Evolutionary conservation across 805 yeast species (phyloP), one percentile per base, ranked within the genome.

Genomic region (Kodamaea kakaduensis): DNA sequence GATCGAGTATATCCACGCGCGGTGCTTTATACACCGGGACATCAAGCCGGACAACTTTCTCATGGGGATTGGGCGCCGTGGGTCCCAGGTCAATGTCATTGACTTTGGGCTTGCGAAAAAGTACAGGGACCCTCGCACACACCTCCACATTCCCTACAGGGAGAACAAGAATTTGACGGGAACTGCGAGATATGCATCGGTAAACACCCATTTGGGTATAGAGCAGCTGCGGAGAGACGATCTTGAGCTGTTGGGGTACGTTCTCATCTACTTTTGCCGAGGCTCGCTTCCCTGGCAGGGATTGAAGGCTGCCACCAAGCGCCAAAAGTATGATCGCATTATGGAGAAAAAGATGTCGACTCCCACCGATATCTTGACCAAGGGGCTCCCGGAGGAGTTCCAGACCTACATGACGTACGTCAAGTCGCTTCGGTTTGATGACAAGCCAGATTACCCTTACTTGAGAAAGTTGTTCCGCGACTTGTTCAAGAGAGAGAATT

Each of bases 281-380:
- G 97, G 98, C 28, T 84, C 95, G 12, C 76, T 90, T 52, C 98
- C 98, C 36, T 90, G 98, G 98, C 98, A 90, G 65, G 98, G 98
- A 3, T 75, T 90, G 53, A 88, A 88, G 64, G 98, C 97, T 25
- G 93, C 90, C 17, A 87, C 96, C 10, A 90, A 90, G 67, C 85
- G 95, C 67, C 97, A 90, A 61, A 90, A 93, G 64, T 90, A 90
- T 63, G 97, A 90, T 65, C 77, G 96, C 43, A 93, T 90, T 51
- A 81, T 90, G 80, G 97, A 90, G 59, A 86, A 85, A 70, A 90
- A 90, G 62, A 78, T 89, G 78, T 78, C 94, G 32, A 86, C 95
- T 6, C 82, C 95, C 17, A 77, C 89, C 25, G 93, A 85, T 53
- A 75, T 79, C 9, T 73, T 90, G 50, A 89, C 96, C 44, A 78